These are phyloP conservation scores for Coniochaeta ligniaria DNA, from an alignment of 2,329 filamentous ascomycete species.

Conservation along the genomic window DNA sequence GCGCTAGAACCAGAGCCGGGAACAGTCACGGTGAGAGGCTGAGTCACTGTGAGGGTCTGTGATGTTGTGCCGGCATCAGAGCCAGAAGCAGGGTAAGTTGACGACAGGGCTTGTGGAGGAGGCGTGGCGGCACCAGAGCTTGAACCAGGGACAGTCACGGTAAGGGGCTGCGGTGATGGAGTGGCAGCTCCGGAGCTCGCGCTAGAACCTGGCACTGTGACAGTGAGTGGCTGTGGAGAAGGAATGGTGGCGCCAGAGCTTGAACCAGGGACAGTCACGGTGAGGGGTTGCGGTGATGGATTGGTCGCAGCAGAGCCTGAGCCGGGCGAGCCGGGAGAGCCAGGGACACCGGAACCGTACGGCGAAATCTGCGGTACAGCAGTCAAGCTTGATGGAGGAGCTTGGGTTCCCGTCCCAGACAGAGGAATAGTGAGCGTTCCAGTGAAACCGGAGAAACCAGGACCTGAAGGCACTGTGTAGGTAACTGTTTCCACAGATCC, in stretches of 20 bases:
- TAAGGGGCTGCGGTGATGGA: background rate
- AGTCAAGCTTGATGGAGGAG: background rate
- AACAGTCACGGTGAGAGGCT: background rate
- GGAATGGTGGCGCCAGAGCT: background rate
- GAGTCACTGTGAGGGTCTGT: background rate
- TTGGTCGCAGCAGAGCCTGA: background rate
- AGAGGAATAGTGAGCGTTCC: slow-evolving; percentile 10
- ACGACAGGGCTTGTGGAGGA: too few species aligned
- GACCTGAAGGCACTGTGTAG: background rate
- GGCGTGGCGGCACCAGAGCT: too few species aligned
- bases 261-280: slow-evolving; percentile 5
- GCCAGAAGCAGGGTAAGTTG: background rate
- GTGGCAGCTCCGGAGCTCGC: background rate
- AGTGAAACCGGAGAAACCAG: slow-evolving; percentile 5
- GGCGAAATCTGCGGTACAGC: background rate
- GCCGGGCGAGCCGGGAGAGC: background rate
- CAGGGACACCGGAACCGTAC: background rate
- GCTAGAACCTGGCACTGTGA: background rate
- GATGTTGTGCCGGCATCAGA: background rate
- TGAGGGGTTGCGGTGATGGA: slow-evolving; percentile 4
- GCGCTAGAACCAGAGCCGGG: background rate
- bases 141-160: background rate
- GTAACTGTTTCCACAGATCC: background rate
- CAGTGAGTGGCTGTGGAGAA: background rate
- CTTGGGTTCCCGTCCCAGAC: background rate